Evolutionary conservation across 176 grass and related monocot genomes (phyloP), one percentile per base, ranked within the genome.

Genomic region (Pharus latifolius): DNA sequence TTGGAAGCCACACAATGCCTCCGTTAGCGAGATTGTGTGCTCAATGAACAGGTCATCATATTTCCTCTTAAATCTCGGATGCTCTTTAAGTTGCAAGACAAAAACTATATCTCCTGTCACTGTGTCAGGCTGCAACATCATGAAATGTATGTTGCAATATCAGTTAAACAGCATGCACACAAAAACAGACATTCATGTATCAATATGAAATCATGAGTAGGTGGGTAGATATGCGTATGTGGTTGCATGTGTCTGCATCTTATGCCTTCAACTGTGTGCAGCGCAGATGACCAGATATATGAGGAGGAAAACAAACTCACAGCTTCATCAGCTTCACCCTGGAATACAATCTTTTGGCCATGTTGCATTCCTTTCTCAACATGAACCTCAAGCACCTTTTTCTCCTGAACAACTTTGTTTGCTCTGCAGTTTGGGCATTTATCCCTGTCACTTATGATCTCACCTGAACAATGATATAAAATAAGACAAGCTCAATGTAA

Each of bases 311-410:
- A 37, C 18, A 67, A 48, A 85, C 87, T 85, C 70, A 95, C 87
- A 79, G 96, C 96, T 91, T 99, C 96, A 67, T 99, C 96, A 16
- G 96, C 90, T 85, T 91, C 87, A 81, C 96, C 90, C 84, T 95
- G 84, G 49, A 99, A 99, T 65, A 81, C 85, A 78, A 95, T 95
- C 77, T 91, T 99, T 73, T 99, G 90, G 13, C 80, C 80, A 79
- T 99, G 90, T 68, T 83, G 84, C 96, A 99, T 91, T 83, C 96
- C 96, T 79, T 99, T 95, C 78, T 99, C 90, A 12, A 95, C 79
- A 82, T 95, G 84, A 60, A 99, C 87, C 78, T 95, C 90, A 46
- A 99, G 65, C 10, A 95, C 90, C 73, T 95, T 99, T 76, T 91
- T 91, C 82, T 91, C 90, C 64, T 91, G 82, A 34, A 33, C 15